Evolutionary conservation across 148 eudicot genomes (phyloP).

Genomic region (Silene conica): DNA sequence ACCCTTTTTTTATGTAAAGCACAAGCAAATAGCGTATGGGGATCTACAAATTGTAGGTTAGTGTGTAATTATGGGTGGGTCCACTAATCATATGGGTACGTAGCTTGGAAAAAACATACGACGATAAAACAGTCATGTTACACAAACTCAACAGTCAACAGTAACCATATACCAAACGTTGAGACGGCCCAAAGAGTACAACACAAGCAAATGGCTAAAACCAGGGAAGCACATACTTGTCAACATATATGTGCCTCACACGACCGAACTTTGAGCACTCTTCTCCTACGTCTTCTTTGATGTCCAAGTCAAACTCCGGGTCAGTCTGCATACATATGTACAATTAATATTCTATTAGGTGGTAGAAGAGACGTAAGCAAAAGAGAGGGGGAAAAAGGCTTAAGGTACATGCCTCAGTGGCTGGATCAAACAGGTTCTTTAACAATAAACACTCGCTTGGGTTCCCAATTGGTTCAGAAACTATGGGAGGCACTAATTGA

Average conservation of each 20-base stretch:
- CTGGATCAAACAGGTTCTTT: conserved; percentile 96
- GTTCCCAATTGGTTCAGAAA: conserved; percentile 67
- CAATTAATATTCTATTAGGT: conserved; percentile 5
- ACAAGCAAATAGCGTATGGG: not conserved
- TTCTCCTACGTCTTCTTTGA: conserved; percentile 73
- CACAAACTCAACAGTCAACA: not conserved
- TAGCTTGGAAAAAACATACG: too few relatives aligned
- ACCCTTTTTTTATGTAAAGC: not conserved
- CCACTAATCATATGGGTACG: not conserved
- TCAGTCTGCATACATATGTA: conserved; percentile 46
- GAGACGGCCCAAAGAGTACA: not conserved
- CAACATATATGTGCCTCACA: conserved; percentile 71
- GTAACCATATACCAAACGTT: not conserved
- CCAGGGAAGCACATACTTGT: conserved; percentile 47
- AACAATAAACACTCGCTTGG: conserved; percentile 86
- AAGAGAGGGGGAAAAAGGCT: not conserved
- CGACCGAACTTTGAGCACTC: conserved; percentile 78
- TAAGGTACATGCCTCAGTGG: conserved; percentile 61
- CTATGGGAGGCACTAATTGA: conserved; percentile 45
- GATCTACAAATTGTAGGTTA: not conserved
- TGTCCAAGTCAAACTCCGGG: conserved; percentile 88
- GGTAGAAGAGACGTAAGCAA: not conserved
- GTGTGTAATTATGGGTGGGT: not conserved
- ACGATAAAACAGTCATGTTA: too few relatives aligned
- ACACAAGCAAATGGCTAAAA: not conserved